A percentile compares a stretch with the other conserved stretches of the same genome.
Evolutionary conservation across 176 grass and related monocot species (phyloP).

Genomic region (Stipa capillata): DNA sequence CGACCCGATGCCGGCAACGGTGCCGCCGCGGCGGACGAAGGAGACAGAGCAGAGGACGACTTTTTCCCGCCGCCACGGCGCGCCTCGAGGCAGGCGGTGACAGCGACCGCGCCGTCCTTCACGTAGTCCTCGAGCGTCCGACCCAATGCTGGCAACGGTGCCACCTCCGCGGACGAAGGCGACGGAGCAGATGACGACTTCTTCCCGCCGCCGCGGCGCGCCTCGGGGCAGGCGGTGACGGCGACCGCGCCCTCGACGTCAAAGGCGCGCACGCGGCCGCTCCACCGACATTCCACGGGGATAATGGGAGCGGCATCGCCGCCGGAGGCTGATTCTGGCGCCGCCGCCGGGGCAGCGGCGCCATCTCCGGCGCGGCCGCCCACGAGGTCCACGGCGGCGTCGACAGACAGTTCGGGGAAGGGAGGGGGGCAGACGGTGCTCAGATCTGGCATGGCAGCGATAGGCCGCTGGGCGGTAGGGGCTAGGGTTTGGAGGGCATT

Average conservation of each 20-base stretch:
- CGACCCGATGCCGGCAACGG: no score
- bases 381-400: background rate
- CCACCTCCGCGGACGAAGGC: background rate
- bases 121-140: background rate
- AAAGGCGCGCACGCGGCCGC: constrained; percentile 20
- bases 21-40: no score
- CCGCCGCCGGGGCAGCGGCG: background rate
- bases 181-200: background rate
- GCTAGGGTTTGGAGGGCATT: constrained; percentile 41
- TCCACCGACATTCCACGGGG: constrained; percentile 22
- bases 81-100: background rate
- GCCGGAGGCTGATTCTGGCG: background rate
- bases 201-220: background rate
- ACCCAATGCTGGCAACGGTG: background rate
- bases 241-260: background rate
- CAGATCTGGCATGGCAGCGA: constrained; percentile 46
- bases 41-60: no score
- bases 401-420: background rate
- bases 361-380: background rate
- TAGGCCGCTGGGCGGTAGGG: background rate
- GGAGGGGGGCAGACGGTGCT: constrained; percentile 32
- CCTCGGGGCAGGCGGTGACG: background rate
- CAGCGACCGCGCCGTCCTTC: background rate
- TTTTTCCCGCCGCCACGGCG: no score
- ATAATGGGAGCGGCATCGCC: background rate